Conservation (phyloP, 2,329 filamentous ascomycete genomes). For the Phyllosticta citribraziliensis region DNA sequence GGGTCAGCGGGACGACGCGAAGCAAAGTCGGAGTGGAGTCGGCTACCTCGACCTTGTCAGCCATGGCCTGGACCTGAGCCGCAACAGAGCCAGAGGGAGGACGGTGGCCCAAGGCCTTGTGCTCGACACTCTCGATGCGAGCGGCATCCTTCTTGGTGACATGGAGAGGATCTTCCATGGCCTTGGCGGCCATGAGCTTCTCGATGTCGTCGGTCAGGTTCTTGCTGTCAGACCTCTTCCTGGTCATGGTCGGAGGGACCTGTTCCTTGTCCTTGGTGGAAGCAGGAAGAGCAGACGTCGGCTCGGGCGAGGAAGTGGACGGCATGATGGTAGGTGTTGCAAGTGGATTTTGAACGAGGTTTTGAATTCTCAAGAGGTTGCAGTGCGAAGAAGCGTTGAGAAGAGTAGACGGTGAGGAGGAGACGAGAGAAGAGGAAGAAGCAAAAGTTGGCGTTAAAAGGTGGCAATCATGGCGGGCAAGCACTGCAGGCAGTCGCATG, state of each 20-base stretch:
- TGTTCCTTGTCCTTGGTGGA: background rate
- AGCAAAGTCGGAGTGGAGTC: too few species aligned
- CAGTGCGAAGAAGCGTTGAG: background rate
- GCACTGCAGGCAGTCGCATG: too few species aligned
- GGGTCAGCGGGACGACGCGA: background rate
- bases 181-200: constrained; percentile 12
- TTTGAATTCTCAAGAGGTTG: background rate
- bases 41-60: constrained; percentile 11
- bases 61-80: constrained; percentile 2
- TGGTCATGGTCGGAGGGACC: background rate
- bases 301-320: background rate
- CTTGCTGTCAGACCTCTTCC: background rate
- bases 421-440: background rate
- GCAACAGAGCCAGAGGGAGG: background rate
- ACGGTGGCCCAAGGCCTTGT: background rate
- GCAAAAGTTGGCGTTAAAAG: background rate
- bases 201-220: background rate
- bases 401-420: background rate
- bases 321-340: background rate
- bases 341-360: background rate
- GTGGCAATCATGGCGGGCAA: background rate
- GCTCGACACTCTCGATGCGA: constrained; percentile 14
- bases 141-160: constrained; percentile 25
- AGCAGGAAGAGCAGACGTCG: background rate
- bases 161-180: constrained; percentile 18